Evolutionary conservation across 768 basidiomycete species (phyloP), one percentile per base, ranked within the genome.

Genomic region (Lanmaoa rubissima): DNA sequence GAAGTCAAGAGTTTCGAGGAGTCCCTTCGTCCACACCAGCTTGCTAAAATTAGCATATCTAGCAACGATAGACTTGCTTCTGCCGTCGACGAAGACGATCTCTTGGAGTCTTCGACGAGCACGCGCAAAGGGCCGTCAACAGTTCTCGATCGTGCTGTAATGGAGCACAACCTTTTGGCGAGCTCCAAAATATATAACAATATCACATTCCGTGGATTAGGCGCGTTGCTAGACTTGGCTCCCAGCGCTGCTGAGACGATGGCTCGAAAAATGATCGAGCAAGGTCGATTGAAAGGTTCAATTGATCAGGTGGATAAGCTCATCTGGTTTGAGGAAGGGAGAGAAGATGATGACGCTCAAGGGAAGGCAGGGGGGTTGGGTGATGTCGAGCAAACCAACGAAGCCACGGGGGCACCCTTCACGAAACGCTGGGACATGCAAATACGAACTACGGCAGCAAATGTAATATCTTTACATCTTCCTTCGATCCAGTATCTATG

Each of bases 241-340:
- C 90, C 96, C 14, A 88, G 89, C 28, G 94, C 93, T 16, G 96
- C 96, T 17, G 97, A 99, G 74, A 93, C 87, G 1, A 98, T 98
- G 90, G 95, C 96, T 11, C 83, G 96, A 51, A 92, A 90, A 69
- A 99, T 99, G 97, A 97, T 99, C 49, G 94, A 98, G 69, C 97
- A 99, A 74, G 90, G 93, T 10, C 88, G 97, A 53, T 75, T 98
- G 58, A 87, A 91, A 59, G 97, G 91, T 28, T 87, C 87, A 55
- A 96, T 99, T 55, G 97, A 99, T 69, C 97, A 99, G 69, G 94
- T 98, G 14, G 92, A 96, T 57, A 87, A 84, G 62, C 79, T 98
- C 46, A 96, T 99, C 59, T 91, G 89, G 81, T 99, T 99, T 59
- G 94, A 98, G 63, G 87, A 83, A 39, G 80, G 83, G 38, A 79